Percentiles rank a stretch among this genome's conserved stretches.
phyloP scores from a whole-genome alignment of 2,329 filamentous ascomycete species.

The Aspergillus tamarii region DNA sequence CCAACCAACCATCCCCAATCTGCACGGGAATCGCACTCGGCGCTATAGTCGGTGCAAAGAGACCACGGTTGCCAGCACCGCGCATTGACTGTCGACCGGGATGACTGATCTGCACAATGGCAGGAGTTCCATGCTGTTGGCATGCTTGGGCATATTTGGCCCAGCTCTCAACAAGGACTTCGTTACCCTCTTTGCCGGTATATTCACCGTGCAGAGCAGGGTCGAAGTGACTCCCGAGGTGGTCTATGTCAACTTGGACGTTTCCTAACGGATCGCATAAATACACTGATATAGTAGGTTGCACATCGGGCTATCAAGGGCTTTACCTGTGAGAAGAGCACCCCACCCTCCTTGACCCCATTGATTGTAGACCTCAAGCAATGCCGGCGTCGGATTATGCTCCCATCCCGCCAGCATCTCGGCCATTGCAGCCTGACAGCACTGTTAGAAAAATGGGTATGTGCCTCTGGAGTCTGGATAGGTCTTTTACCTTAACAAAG shows the following conservation, averaged over 20 bases:
- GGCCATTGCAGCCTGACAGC: conserved; percentile 47
- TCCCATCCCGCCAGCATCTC: conserved; percentile 50
- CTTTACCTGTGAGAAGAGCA: conserved; percentile 45
- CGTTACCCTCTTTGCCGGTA: conserved; percentile 23
- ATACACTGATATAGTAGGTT: neutral
- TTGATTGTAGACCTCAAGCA: conserved; percentile 52
- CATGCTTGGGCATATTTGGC: conserved; percentile 31
- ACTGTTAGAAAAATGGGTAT: conserved; percentile 11
- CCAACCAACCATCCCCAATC: conserved; percentile 42
- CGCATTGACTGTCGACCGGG: conserved; percentile 49
- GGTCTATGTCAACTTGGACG: conserved; percentile 50
- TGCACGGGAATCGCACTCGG: conserved; percentile 45
- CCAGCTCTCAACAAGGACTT: conserved; percentile 28
- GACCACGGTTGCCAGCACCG: conserved; percentile 42
- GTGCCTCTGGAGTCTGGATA: neutral
- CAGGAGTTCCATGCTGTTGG: conserved; percentile 46
- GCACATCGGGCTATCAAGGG: neutral
- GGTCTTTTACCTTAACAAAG: conserved; percentile 46
- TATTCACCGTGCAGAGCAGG: conserved; percentile 33
- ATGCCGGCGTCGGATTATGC: conserved; percentile 48
- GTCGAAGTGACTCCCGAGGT: conserved; percentile 39
- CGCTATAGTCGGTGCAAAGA: conserved; percentile 37
- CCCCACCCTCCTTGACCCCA: conserved; percentile 55
- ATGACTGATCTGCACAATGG: conserved; percentile 50
- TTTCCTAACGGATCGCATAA: conserved; percentile 29